Base-by-base conservation (phyloP, 2,329 filamentous ascomycete genomes). In the Sarocladium kiliense region DNA sequence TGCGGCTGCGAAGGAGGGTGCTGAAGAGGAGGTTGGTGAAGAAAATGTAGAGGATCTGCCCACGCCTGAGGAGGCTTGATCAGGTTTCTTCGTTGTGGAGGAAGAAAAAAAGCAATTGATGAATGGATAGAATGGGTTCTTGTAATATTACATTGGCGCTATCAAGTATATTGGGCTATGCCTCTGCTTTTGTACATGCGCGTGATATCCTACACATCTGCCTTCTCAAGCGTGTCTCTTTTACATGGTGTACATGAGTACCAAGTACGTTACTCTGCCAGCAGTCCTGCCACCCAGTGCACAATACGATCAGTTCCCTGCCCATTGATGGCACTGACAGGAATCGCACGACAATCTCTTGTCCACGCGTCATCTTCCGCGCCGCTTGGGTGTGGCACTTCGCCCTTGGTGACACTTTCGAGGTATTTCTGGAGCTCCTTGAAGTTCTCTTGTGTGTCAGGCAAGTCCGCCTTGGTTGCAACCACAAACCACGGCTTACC, bases 401-500 rank as follows among this genome's bases (percentile, higher is more conserved):
- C 71, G 1, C 87, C 86, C 1, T 74, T 74, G 53, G 81, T 81
- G 23, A 97, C 79, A 3, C 74, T 74, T 3, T 80, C 76, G 3
- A 99, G 72, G 69, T 97, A 96, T 9, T 73, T 71, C 61, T 85
- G 84, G 61, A 99, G 74, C 53, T 74, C 71, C 34, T 70, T 71
- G 68, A 90, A 99, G 66, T 94, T 95, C 23, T 84, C 80, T 68
- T 91, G 82, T 2, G 94, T 96, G 2, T 80, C 81, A 3, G 86
- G 82, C 55, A 96, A 68, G 68, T 97, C 93, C 1, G 90, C 92
- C 72, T 97, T 97, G 19, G 92, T 97, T 1, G 90, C 93, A 42
- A 97, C 85, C 4, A 97, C 92, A 64, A 96, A 94, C 94, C 94
- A 99, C 1, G 94, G 92, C 74, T 99, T 99, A 32, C 82, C 83